These are phyloP conservation scores for Ustilago shanxiensis DNA, from an alignment of 1,284 basidiomycete genomes.

Conservation along the genomic window DNA sequence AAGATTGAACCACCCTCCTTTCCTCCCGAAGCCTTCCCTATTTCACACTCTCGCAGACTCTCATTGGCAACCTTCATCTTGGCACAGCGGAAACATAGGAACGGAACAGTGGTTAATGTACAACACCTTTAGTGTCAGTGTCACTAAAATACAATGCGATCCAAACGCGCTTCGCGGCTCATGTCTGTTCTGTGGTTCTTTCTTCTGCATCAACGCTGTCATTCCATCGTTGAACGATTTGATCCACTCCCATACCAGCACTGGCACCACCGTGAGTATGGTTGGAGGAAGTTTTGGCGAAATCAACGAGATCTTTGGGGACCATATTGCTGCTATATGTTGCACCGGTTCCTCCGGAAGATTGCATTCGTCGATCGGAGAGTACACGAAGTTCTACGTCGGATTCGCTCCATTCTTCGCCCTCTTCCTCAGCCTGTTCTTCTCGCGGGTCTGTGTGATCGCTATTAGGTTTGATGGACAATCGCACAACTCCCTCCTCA, in stretches of 20 bases:
- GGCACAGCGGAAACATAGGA: neutral
- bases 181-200: too few species aligned
- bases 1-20: slow-evolving; percentile 14
- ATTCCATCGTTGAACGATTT: slow-evolving; percentile 39
- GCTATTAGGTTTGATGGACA: slow-evolving; percentile 13
- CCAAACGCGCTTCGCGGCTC: neutral
- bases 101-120: slow-evolving; percentile 1
- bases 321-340: slow-evolving; percentile 89
- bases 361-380: slow-evolving; percentile 74
- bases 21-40: too few species aligned
- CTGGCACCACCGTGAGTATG: neutral
- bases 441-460: too few species aligned
- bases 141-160: neutral
- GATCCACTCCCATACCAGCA: slow-evolving; percentile 23
- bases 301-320: slow-evolving; percentile 84
- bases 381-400: slow-evolving; percentile 76
- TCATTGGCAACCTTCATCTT: neutral
- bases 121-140: neutral
- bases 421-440: neutral
- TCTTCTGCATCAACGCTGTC: slow-evolving; percentile 17
- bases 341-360: slow-evolving; percentile 20
- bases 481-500: slow-evolving; percentile 37
- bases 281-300: slow-evolving; percentile 73
- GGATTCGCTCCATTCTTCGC: slow-evolving; percentile 1
- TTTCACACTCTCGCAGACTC: neutral